Evolutionary conservation across 768 basidiomycete genomes (phyloP).

Genomic region (Lyophyllum atratum): DNA sequence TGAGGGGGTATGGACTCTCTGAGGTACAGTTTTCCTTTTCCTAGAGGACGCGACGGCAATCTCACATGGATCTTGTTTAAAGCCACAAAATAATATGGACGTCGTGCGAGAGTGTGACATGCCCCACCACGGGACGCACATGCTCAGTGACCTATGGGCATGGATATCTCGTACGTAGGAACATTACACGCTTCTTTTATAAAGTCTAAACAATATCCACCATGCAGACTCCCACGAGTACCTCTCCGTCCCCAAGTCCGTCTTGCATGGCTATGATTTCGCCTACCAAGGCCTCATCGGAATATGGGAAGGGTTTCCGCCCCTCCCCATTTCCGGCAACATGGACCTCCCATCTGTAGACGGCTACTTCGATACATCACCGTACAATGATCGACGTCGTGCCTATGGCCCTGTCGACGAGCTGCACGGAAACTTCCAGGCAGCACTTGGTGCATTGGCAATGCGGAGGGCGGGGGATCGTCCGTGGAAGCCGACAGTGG

Average conservation of each 20-base stretch:
- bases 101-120: slow-evolving; percentile 47
- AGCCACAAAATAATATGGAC: slow-evolving; percentile 63
- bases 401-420: slow-evolving; percentile 7
- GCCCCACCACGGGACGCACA: slow-evolving; percentile 35
- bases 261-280: slow-evolving; percentile 76
- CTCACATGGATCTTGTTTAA: slow-evolving; percentile 8
- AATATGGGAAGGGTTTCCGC: slow-evolving; percentile 78
- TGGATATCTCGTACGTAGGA: slow-evolving; percentile 69
- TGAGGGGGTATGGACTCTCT: slow-evolving; percentile 70
- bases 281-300: slow-evolving; percentile 73
- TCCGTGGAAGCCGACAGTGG: slow-evolving; percentile 57
- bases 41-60: neutral
- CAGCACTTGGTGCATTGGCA: slow-evolving; percentile 48
- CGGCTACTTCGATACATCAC: slow-evolving; percentile 9
- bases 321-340: slow-evolving; percentile 26
- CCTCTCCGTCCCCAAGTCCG: slow-evolving; percentile 54
- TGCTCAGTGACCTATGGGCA: slow-evolving; percentile 66
- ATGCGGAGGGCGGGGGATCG: slow-evolving; percentile 37
- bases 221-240: slow-evolving; percentile 63
- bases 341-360: slow-evolving; percentile 10
- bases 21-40: slow-evolving; percentile 46
- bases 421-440: slow-evolving; percentile 41
- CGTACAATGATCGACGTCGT: slow-evolving; percentile 10
- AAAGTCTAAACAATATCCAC: neutral
- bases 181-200: neutral